Base-by-base conservation (phyloP, 257 asterid species). In the Pogostemon cablin region DNA sequence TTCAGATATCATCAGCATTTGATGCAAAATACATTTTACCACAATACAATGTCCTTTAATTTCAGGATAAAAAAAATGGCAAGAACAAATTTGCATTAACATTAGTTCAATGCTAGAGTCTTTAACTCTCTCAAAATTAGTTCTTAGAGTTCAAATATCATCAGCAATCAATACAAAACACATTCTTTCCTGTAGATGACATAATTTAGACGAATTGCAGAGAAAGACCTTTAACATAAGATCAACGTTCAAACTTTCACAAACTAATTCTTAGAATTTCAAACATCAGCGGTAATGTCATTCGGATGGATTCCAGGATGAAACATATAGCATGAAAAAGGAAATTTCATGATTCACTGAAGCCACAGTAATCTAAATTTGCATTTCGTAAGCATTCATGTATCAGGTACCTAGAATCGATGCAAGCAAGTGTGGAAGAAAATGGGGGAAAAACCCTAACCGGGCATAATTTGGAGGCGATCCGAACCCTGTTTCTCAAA, bases 391-490 rank as follows among this genome's bases (percentile, higher is more conserved):
- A 25, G 1, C 1, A 25, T 25, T 1, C 1, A 1, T 25, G 32
- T 25, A 25, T 25, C 32, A 25, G 32, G 32, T 25, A 1, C 32
- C 32, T 1, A 25, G 32, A 25, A 25, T 25, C 32, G 32, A 25
- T 25, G 32, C 32, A 25, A 25, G 1, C 1, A 25, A 25, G 32
- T 25, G 32, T 20, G 2, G 9, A 55, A n/a, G 57, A 11, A 40
- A 65, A 47, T 10, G 56, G 57, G 72, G 74, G 41, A 58, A 61
- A 46, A 64, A 59, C 46, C 6, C 86, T 35, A 63, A 87, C 99
- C 99, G 2, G 96, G 99, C 97, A 91, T 93, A 77, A 93, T 89
- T 66, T 93, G 87, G 71, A 93, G 96, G 52, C 91, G 90, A 87
- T 91, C 97, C 62, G 69, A 76, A 3, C 99, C 96, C 76, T 84